A percentile compares a stretch with the other conserved stretches of the same genome.
These are phyloP conservation scores for Penicillium sp. DNA, from an alignment of 2,329 filamentous ascomycete species.

Conservation along the genomic window DNA sequence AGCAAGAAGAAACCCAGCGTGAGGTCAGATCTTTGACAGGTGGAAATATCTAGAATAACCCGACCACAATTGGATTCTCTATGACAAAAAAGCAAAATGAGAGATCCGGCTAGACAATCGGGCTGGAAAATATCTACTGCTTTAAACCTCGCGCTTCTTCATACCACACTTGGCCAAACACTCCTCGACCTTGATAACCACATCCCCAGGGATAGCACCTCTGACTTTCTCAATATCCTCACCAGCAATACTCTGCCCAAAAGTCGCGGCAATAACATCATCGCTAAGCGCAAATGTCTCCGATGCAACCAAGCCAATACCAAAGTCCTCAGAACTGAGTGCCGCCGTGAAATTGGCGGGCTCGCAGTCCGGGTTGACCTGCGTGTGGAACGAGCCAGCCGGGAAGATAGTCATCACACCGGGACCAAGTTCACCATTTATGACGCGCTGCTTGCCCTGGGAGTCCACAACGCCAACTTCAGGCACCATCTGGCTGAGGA, in stretches of 20 bases:
- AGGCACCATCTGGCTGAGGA: constrained; percentile 22
- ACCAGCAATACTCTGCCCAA: constrained; percentile 23
- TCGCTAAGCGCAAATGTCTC: constrained; percentile 22
- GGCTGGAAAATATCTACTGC: no score
- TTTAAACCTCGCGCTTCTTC: constrained; percentile 17
- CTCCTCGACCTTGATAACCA: constrained; percentile 25
- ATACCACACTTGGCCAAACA: constrained; percentile 27
- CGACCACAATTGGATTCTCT: no score
- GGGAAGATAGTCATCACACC: constrained; percentile 27
- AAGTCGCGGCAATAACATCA: constrained; percentile 21
- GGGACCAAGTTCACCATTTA: constrained; percentile 15
- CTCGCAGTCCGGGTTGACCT: constrained; percentile 30
- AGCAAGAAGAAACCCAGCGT: no score
- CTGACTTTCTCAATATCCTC: constrained; percentile 25
- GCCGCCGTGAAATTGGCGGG: constrained; percentile 27
- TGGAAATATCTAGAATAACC: no score
- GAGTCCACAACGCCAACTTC: background rate
- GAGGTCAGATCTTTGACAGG: no score
- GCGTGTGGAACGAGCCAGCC: constrained; percentile 29
- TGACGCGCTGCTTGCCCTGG: constrained; percentile 14
- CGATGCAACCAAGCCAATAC: constrained; percentile 20
- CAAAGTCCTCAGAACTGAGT: constrained; percentile 25
- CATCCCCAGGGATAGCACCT: constrained; percentile 16
- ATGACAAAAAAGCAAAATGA: no score
- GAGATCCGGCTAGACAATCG: no score